Percentiles rank a stretch among this genome's conserved stretches.
phyloP scores from a whole-genome alignment of 805 yeast genomes.

The Yarrowia yakushimensis region DNA sequence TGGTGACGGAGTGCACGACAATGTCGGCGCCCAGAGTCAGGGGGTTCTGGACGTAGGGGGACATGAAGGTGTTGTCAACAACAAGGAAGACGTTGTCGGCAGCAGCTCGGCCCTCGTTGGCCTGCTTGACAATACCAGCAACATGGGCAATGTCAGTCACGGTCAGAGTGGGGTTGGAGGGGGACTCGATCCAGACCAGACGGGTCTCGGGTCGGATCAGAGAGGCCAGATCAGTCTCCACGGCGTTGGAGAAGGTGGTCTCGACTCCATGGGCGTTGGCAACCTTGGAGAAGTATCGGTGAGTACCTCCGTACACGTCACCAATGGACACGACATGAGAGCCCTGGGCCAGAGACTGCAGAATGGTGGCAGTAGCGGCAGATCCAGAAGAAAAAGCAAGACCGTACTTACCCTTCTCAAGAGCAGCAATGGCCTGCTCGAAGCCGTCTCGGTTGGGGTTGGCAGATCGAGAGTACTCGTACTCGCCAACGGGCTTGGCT shows the following conservation, averaged over 20 bases:
- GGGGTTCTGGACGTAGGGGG: slow-evolving; percentile 86
- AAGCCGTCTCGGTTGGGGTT: slow-evolving; percentile 84
- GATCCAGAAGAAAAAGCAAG: slow-evolving; percentile 83
- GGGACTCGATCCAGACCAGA: slow-evolving; percentile 84
- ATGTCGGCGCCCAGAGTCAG: slow-evolving; percentile 79
- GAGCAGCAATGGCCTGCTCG: slow-evolving; percentile 72
- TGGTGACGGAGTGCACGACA: slow-evolving; percentile 85
- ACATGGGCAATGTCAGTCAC: slow-evolving; percentile 72
- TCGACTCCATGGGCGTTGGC: slow-evolving; percentile 75
- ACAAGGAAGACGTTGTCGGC: slow-evolving; percentile 50
- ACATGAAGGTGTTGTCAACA: slow-evolving; percentile 84
- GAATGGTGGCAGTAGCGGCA: slow-evolving; percentile 72
- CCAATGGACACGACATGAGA: slow-evolving; percentile 75
- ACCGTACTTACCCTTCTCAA: slow-evolving; percentile 65
- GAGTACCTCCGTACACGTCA: slow-evolving; percentile 90
- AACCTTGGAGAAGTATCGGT: slow-evolving; percentile 82
- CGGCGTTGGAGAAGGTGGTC: slow-evolving; percentile 62
- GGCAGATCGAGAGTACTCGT: slow-evolving; percentile 80
- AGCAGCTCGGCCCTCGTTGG: slow-evolving; percentile 46
- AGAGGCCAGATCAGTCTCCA: slow-evolving; percentile 54
- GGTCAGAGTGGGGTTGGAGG: slow-evolving; percentile 81
- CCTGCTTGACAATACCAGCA: slow-evolving; percentile 49
- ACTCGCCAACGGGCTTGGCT: slow-evolving; percentile 69
- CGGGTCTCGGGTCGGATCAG: slow-evolving; percentile 60
- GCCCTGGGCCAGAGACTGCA: slow-evolving; percentile 69